phyloP scores from a whole-genome alignment of 371 early-diverging fungal genomes.

The Batkoa obscura region DNA sequence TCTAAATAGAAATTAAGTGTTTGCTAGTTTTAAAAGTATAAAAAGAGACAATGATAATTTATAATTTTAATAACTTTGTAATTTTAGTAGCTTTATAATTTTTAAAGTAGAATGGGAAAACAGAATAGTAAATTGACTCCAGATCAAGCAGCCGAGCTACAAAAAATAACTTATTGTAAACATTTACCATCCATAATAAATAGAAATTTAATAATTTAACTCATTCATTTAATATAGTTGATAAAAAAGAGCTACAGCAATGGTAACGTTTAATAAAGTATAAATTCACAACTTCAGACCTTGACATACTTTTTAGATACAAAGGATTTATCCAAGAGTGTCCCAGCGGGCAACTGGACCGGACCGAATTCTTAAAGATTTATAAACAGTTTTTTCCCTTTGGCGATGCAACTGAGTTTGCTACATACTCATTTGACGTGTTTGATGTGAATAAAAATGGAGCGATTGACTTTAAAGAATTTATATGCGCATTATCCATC shows the following conservation, averaged over 20 bases:
- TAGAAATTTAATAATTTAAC: not conserved
- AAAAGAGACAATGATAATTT: no score
- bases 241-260: conserved; percentile 84
- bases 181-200: not conserved
- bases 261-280: no score
- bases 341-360: conserved; percentile 67
- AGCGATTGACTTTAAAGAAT: conserved; percentile 81
- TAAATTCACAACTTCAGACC: not conserved
- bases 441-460: conserved; percentile 81
- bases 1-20: no score
- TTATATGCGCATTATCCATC: conserved; percentile 67
- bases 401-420: conserved; percentile 79
- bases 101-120: conserved; percentile 43
- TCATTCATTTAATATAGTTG: conserved; percentile 30
- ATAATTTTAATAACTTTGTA: no score
- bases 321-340: conserved; percentile 87
- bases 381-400: conserved; percentile 96
- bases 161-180: conserved; percentile 61
- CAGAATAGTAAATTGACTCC: conserved; percentile 61
- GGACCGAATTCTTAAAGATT: conserved; percentile 73
- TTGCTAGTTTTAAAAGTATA: no score
- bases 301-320: conserved; percentile 32
- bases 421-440: conserved; percentile 74
- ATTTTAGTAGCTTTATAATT: no score
- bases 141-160: conserved; percentile 64